These are phyloP conservation scores for Lyophyllum decastes DNA, from an alignment of 768 basidiomycete genomes.

Conservation along the genomic window DNA sequence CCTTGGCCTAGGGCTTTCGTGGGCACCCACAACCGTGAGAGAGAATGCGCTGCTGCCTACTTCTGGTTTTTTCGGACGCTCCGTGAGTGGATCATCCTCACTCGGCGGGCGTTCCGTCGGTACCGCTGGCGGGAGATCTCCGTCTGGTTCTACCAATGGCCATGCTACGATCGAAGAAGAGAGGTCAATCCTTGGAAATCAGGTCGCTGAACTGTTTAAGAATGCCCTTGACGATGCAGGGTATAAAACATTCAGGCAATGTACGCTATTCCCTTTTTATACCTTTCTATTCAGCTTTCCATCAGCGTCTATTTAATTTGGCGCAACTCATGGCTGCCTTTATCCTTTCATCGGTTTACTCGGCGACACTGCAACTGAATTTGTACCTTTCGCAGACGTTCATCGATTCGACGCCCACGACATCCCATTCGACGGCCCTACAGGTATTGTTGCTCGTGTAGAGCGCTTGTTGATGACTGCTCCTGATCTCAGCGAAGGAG, in stretches of 20 bases:
- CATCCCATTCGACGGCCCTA: conserved; percentile 75
- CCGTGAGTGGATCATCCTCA: conserved; percentile 30
- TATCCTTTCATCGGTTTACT: background rate
- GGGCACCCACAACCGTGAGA: conserved; percentile 69
- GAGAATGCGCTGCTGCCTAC: conserved; percentile 66
- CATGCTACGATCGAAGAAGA: conserved; percentile 14
- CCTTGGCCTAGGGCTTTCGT: conserved; percentile 66
- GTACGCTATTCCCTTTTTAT: conserved; percentile 41
- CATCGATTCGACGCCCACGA: conserved; percentile 73
- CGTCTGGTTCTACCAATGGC: conserved; percentile 25
- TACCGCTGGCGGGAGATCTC: conserved; percentile 12
- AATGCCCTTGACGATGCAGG: conserved; percentile 46
- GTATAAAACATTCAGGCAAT: conserved; percentile 59
- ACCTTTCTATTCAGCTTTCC: background rate
- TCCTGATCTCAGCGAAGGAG: conserved; percentile 45
- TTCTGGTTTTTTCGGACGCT: conserved; percentile 37
- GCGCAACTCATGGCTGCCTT: background rate
- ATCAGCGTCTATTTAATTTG: conserved; percentile 3
- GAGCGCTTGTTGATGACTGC: conserved; percentile 58
- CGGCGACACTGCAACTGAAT: conserved; percentile 10
- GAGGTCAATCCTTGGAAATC: conserved; percentile 39
- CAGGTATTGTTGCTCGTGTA: conserved; percentile 66
- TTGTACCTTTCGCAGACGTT: conserved; percentile 48
- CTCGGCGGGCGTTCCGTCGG: conserved; percentile 12
- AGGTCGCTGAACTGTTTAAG: conserved; percentile 50